phyloP scores from a whole-genome alignment of 1,284 basidiomycete genomes.

The Amylostereum areolatum region DNA sequence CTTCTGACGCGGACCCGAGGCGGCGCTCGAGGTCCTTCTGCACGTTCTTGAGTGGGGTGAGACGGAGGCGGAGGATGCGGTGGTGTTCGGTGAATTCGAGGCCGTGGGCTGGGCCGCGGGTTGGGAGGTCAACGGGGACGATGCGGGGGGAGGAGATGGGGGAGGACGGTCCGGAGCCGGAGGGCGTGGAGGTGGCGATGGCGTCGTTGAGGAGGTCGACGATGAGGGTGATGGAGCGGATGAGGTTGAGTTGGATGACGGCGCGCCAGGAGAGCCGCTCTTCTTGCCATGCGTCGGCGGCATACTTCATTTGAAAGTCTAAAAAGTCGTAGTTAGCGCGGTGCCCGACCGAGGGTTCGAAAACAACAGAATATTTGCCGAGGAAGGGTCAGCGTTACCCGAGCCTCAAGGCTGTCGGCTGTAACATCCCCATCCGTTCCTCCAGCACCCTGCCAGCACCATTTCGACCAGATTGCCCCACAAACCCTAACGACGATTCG shows the following conservation, averaged over 20 bases:
- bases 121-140: constrained; percentile 2
- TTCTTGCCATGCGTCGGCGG: constrained; percentile 58
- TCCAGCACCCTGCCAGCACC: too few relatives aligned
- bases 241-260: constrained; percentile 71
- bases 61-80: constrained; percentile 47
- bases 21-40: constrained; percentile 54
- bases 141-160: constrained; percentile 13
- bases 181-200: constrained; percentile 27
- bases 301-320: constrained; percentile 72
- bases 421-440: too few relatives aligned
- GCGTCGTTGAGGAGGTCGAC: constrained; percentile 51
- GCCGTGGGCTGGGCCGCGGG: constrained; percentile 1
- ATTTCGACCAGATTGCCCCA: too few relatives aligned
- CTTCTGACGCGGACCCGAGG: constrained; percentile 53
- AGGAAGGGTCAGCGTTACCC: too few relatives aligned
- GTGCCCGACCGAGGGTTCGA: not conserved
- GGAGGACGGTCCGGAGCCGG: constrained; percentile 6
- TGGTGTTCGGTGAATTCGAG: constrained; percentile 57
- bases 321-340: constrained; percentile 5
- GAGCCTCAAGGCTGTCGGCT: too few relatives aligned
- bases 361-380: not conserved
- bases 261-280: constrained; percentile 67
- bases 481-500: too few relatives aligned
- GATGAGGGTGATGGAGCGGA: constrained; percentile 59
- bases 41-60: constrained; percentile 50